These are phyloP conservation scores for Neostapfia colusana DNA, from an alignment of 176 grass and related monocot species.

Conservation along the genomic window DNA sequence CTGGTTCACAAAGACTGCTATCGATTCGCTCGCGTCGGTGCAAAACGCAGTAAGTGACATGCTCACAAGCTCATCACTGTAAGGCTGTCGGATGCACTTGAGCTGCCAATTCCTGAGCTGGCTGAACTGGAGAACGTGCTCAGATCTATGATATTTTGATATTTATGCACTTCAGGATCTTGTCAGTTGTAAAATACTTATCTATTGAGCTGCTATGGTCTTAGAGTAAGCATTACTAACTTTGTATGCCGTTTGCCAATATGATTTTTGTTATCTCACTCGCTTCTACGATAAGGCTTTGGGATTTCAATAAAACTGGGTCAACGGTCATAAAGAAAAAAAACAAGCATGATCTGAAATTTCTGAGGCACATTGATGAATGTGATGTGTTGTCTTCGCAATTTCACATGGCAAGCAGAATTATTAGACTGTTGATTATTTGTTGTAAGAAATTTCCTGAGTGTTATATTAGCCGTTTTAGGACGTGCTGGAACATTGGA, in stretches of 20 bases:
- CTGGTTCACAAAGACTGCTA: constrained; percentile 74
- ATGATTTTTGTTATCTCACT: not conserved
- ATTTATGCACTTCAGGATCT: not conserved
- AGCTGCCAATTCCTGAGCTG: not conserved
- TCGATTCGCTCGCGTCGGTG: constrained; percentile 68
- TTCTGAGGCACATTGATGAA: not conserved
- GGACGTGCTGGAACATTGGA: not conserved
- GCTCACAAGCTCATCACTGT: constrained; percentile 47
- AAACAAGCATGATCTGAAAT: not conserved
- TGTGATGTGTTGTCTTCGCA: not conserved
- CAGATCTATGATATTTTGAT: not conserved
- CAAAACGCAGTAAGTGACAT: constrained; percentile 68
- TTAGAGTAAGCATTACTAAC: not conserved
- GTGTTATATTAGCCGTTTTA: not conserved
- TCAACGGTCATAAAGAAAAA: not conserved
- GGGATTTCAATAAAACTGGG: not conserved
- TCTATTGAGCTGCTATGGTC: not conserved
- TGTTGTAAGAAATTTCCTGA: no score
- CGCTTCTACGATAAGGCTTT: no score
- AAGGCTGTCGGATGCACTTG: not conserved
- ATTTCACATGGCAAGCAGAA: not conserved
- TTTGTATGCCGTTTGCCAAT: not conserved
- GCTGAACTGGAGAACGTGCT: not conserved
- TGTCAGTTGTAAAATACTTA: not conserved
- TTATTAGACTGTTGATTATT: not conserved